Conservation (phyloP, 108 stramenopile species). For the Nitzschia sp. region DNA sequence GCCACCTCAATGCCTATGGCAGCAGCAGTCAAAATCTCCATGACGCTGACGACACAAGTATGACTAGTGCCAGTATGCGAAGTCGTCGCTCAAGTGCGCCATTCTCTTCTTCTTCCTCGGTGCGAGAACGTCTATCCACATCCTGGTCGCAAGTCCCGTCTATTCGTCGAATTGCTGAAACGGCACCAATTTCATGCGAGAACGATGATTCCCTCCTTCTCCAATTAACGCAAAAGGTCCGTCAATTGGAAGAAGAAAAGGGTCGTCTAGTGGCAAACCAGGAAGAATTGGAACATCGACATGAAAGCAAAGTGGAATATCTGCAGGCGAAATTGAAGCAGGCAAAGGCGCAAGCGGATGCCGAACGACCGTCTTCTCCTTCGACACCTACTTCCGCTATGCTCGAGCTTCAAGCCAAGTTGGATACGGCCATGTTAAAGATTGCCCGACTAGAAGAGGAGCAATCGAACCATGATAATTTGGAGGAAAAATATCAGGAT, state of each 20-base stretch:
- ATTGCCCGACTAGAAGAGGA: constrained; percentile 15
- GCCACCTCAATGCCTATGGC: constrained; percentile 1
- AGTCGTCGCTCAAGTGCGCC: neutral
- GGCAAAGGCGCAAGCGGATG: neutral
- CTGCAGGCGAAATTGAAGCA: neutral
- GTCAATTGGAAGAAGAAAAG: constrained; percentile 9
- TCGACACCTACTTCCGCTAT: neutral
- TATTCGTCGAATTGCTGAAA: neutral
- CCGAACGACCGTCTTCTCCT: neutral
- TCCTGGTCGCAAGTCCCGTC: neutral
- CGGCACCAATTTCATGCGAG: neutral
- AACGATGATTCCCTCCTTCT: constrained; percentile 3
- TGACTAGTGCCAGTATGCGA: neutral
- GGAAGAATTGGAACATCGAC: neutral
- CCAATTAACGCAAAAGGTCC: constrained; percentile 13
- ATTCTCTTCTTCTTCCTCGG: neutral
- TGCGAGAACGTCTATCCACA: neutral
- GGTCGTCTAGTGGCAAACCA: neutral
- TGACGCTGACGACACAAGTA: neutral
- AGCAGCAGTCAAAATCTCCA: neutral
- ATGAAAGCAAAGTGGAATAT: neutral
- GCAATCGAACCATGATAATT: constrained; percentile 1
- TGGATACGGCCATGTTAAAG: constrained; percentile 14
- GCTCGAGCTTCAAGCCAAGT: constrained; percentile 15
- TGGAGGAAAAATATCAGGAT: constrained; percentile 20